Percentiles rank a stretch among this genome's conserved stretches.
These are phyloP conservation scores for Syncephalastrum monosporum DNA, from an alignment of 371 early-diverging fungal species.

Conservation along the genomic window DNA sequence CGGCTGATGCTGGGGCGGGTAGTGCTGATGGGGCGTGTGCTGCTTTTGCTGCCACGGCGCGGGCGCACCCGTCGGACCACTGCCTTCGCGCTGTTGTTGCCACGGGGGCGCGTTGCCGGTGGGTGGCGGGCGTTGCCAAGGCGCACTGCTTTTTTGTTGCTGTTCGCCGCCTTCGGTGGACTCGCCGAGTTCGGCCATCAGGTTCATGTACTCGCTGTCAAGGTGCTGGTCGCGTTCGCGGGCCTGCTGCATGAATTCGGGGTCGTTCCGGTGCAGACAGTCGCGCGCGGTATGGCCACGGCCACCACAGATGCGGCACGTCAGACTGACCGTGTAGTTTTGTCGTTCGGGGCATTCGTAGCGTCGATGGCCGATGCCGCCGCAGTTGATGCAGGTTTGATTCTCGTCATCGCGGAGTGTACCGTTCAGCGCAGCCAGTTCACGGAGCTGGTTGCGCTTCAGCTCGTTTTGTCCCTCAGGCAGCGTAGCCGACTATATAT, in stretches of 20 bases:
- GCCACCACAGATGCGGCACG: slow-evolving; percentile 90
- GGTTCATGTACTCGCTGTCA: slow-evolving; percentile 82
- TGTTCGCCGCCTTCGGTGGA: slow-evolving; percentile 40
- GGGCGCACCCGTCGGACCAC: slow-evolving; percentile 5
- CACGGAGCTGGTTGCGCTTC: slow-evolving; percentile 91
- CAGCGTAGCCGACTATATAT: slow-evolving; percentile 74
- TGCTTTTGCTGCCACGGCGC: slow-evolving; percentile 7
- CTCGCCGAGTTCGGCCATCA: slow-evolving; percentile 92
- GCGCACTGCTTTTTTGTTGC: slow-evolving; percentile 32
- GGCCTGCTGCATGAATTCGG: slow-evolving; percentile 63
- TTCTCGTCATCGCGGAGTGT: slow-evolving; percentile 94
- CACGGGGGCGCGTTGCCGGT: slow-evolving; percentile 38
- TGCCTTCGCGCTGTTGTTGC: slow-evolving; percentile 23
- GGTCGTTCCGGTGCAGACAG: slow-evolving; percentile 80
- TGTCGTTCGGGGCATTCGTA: slow-evolving; percentile 91
- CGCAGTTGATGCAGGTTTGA: slow-evolving; percentile 93
- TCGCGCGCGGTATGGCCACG: slow-evolving; percentile 92
- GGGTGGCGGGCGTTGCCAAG: slow-evolving; percentile 54
- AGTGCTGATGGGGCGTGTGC: neutral
- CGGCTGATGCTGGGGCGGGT: slow-evolving; percentile 2
- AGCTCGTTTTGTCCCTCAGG: slow-evolving; percentile 95
- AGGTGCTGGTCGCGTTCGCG: slow-evolving; percentile 80
- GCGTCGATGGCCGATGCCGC: slow-evolving; percentile 85
- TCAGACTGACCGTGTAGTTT: slow-evolving; percentile 83
- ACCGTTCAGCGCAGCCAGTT: slow-evolving; percentile 94